Base-by-base conservation (phyloP, 495 filamentous ascomycete species). In the Neurospora discreta region DNA sequence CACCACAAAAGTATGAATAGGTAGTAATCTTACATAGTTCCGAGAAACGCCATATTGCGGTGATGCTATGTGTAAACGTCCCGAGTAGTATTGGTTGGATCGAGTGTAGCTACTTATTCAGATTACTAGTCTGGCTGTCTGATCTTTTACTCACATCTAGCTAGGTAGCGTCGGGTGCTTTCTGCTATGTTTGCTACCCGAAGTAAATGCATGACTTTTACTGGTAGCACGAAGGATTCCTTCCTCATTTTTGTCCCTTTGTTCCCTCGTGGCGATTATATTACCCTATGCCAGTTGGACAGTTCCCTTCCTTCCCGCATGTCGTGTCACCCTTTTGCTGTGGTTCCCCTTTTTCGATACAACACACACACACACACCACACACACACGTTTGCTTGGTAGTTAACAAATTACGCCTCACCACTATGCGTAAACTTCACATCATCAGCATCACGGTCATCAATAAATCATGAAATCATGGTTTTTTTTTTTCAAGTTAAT, bases 401-500 rank as follows among this genome's bases (percentile, higher is more conserved):
- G 13, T 26, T 33, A 6, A 6, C 52, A 30, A 60, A 60, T 65
- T 33, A 65, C 26, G 52, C 23, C 52, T 26, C n/a, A 9, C 8
- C 11, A 39, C 3, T 39, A 9, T 39, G 39, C 8, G 26, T 15
- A 65, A 36, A 26, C 33, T 65, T 33, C 26, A 33, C 15, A 65
- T 58, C 44, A 23, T 5, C 5, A 15, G 15, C 15, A 33, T 65
- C 52, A 65, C 52, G 52, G 52, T 65, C 13, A 30, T 36, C 52
- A 36, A 15, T 65, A 65, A 26, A 65, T 65, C 26, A 33, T 65
- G 26, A 13, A 65, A 30, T 65, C 52, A 33, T 33, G 8, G n/a
- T n/a, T n/a, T 70, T 41, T 70, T 70, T 5, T 69, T 70, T 70
- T 40, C 16, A 70, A 70, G n/a, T 70, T 16, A 40, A 58, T 46